These are phyloP conservation scores for Juncus inflexus DNA, from an alignment of 176 grass and related monocot species.

Conservation along the genomic window DNA sequence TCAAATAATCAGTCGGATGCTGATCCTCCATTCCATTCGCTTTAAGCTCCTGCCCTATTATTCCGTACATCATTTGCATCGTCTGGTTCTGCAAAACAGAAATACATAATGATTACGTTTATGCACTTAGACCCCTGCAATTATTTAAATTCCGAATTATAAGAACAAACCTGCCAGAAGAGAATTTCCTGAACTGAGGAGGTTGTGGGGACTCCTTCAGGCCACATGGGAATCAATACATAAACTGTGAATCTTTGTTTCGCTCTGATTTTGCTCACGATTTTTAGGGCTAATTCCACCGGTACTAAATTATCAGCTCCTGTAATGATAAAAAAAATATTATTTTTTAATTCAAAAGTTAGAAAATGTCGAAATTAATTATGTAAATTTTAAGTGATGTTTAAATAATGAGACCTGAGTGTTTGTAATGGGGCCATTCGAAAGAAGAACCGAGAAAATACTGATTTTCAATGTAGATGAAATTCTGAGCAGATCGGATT, in stretches of 20 bases:
- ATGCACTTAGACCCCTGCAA: background rate
- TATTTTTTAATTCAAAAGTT: constrained; percentile 16
- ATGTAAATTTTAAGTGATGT: background rate
- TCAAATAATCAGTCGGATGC: constrained; percentile 80
- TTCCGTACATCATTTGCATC: constrained; percentile 95
- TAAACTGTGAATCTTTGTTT: constrained; percentile 81
- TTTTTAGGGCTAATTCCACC: constrained; percentile 88
- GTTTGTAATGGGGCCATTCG: constrained; percentile 72
- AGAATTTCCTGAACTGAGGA: constrained; percentile 88
- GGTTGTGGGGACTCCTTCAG: constrained; percentile 79
- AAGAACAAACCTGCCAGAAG: constrained; percentile 70
- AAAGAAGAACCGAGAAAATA: constrained; percentile 98
- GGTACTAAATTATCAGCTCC: constrained; percentile 95
- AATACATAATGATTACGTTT: constrained; percentile 4
- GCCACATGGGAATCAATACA: constrained; percentile 97
- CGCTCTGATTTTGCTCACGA: constrained; percentile 83
- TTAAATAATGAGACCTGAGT: constrained; percentile 56
- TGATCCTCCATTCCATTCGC: constrained; percentile 51
- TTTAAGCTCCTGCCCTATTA: constrained; percentile 80
- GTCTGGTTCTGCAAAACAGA: constrained; percentile 62
- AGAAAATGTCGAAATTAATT: constrained; percentile 10
- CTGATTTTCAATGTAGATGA: constrained; percentile 98
- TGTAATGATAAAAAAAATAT: constrained; percentile 33
- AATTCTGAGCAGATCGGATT: constrained; percentile 94
- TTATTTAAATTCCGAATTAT: background rate